A percentile compares a stretch with the other conserved stretches of the same genome.
Conservation (phyloP, 2,329 filamentous ascomycete genomes). For the Xylaria sp. region DNA sequence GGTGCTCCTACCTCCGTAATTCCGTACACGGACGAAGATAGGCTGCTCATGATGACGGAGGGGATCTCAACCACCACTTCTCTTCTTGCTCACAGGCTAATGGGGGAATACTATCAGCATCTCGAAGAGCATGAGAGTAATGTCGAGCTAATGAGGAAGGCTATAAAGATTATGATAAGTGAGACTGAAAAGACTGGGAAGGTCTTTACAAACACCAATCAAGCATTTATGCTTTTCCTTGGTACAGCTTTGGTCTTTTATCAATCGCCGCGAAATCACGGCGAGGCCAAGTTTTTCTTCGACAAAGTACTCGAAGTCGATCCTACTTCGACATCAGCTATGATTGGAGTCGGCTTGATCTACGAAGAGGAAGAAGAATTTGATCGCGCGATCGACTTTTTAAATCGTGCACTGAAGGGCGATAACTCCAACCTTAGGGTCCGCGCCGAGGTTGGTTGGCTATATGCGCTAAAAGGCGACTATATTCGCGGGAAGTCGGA, state of each 20-base stretch:
- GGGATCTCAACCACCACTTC: conserved; percentile 76
- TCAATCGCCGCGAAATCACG: conserved; percentile 88
- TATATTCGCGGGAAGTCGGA: conserved; percentile 74
- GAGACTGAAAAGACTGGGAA: conserved; percentile 76
- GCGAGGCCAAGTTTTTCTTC: conserved; percentile 88
- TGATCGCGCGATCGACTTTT: conserved; percentile 80
- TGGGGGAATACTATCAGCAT: conserved; percentile 84
- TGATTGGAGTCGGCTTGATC: conserved; percentile 91
- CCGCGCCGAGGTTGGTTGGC: conserved; percentile 90
- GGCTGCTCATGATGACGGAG: conserved; percentile 82
- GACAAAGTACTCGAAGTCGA: conserved; percentile 82
- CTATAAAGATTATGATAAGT: conserved; percentile 67
- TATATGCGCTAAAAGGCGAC: conserved; percentile 84
- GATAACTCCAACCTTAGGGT: conserved; percentile 82
- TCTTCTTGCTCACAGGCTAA: conserved; percentile 82
- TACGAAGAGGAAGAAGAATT: conserved; percentile 95
- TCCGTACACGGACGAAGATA: conserved; percentile 78
- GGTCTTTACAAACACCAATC: conserved; percentile 73
- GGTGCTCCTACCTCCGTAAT: conserved; percentile 64
- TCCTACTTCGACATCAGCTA: conserved; percentile 78
- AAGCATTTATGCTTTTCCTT: conserved; percentile 80
- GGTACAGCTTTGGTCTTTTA: conserved; percentile 91
- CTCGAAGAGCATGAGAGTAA: conserved; percentile 87
- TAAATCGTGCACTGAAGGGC: conserved; percentile 78
- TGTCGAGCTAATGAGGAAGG: conserved; percentile 82